Evolutionary conservation across 768 basidiomycete genomes (phyloP), one percentile per base, ranked within the genome.

Genomic region (Kwoniella botswanensis): DNA sequence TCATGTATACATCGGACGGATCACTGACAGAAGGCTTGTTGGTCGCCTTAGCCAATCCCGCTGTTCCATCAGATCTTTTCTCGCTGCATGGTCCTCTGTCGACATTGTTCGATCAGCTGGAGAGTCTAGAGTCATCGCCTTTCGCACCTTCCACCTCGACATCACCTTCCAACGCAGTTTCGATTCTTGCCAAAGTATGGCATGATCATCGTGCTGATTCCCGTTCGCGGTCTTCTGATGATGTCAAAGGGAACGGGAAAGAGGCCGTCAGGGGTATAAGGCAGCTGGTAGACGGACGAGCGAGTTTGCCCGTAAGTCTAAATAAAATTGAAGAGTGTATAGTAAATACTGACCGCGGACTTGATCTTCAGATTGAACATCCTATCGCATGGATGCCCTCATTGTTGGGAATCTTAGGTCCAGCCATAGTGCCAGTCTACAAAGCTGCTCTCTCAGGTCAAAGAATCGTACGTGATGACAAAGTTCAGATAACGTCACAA

Each of bases 361-460:
- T n/a, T 26, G 13, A 15, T 46, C 12, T 17, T 10, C 67, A 78
- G 77, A 11, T 54, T 15, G 68, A 68, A 24, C 79, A 82, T 63
- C 80, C 82, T 21, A 71, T 81, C 1, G 62, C 72, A 13, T 79
- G 78, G 46, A 68, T 83, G 29, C 74, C 77, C 4, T 56, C 70
- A 3, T 72, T 82, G 4, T 41, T 77, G 13, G 63, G 64, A n/a
- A 63, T 75, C 4, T 71, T 83, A 21, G 82, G 80, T 52, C 79
- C 80, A 6, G 65, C 67, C 10, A 71, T 82, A 10, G 73, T 78
- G 6, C 72, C 72, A 13, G 61, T 83, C 2, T 82, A 80, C 72
- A 81, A 79, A 71, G 78, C 76, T 15, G 77, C 77, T 10, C 41
- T 76, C 4, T 65, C 77, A 0, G 77, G 77, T 17, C 71, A 77